Base-by-base conservation (phyloP, 352 stramenopile genomes). In the Hyaloperonospora arabidopsidis region DNA sequence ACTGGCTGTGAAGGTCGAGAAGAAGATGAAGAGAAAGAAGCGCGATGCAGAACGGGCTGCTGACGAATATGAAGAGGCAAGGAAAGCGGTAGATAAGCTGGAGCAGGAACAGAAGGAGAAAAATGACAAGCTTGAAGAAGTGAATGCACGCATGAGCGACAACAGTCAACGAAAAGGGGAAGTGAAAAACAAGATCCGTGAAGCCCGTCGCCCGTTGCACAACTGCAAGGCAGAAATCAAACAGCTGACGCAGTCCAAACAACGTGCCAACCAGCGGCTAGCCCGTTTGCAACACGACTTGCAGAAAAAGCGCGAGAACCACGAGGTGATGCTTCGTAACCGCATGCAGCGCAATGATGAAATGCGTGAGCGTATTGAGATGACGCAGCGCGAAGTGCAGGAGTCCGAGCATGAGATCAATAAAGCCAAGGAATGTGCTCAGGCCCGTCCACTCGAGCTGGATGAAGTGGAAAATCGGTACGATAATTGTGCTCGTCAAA, bases 141-240 rank as follows among this genome's bases (percentile, higher is more conserved):
- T 85, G 4, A 82, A 72, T n/a, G 52, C 45, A 0, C 65, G 70
- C 0, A 70, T 72, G 17, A 62, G 52, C 0, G 67, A 74, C 10
- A 74, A 76, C 28, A 72, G 76, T 35, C 65, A 65, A 15, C 58
- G 72, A 18, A 76, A 84, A 40, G 67, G 81, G 44, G 61, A 74
- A 7, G 65, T 69, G 12, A 85, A 88, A 54, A 71, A 82, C 25
- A 61, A 54, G 12, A 89, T 90, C 14, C 74, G 74, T 15, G 77
- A 89, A 56, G 72, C 76, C 0, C 67, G 74, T 12, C 74, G 76
- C 1, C 82, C 82, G 12, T 53, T 90, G 28, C 77, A 89, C 41
- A 61, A 66, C 7, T 79, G 81, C 59, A 81, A 87, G 22, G 77
- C 77, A 0, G 79, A 89, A 43, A 54, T 85, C 23, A 87, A 86